Evolutionary conservation across 2,329 filamentous ascomycete genomes (phyloP), one percentile per base, ranked within the genome.

Genomic region (Alternaria brassicicola): DNA sequence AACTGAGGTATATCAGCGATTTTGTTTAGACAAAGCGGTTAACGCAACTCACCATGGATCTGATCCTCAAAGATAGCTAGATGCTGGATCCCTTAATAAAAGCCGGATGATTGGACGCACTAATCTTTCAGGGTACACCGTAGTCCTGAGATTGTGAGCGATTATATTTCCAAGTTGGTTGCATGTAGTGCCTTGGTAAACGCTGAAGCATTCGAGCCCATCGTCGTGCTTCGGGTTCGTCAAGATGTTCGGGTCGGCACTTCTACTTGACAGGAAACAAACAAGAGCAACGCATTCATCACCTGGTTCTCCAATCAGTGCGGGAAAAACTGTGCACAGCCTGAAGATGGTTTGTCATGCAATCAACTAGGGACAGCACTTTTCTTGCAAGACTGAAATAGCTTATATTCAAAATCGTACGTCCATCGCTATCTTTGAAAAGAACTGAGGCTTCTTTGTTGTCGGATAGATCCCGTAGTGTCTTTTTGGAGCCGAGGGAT

Each of bases 21-120:
- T 10, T 43, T 15, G 2, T 12, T n/a, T 3, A 12, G 6, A 15
- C 6, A 4, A 4, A 3, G 31, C 6, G 0, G 1, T 12, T 0
- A 6, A 2, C 8, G 5, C 1, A 2, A 49, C 46, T 49, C 2
- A 49, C 46, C 26, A 33, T 36, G 31, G 5, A 49, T 36, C 21
- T 36, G 28, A 2, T 43, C 41, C 4, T 43, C 41, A 19, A 43
- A 28, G 0, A 19, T 0, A 0, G 2, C 4, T 6, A 43, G 5
- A 0, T 43, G 9, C 17, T 3, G 5, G 25, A 13, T 4, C n/a
- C 30, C 5, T 1, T 0, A 0, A 3, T 8, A 8, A 30, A 43
- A 13, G n/a, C n/a, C n/a, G n/a, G n/a, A n/a, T n/a, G n/a, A n/a
- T n/a, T n/a, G n/a, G n/a, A n/a, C n/a, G n/a, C n/a, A n/a, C n/a